phyloP scores from a whole-genome alignment of 441 rosid species.

The Erysimum pusillum region DNA sequence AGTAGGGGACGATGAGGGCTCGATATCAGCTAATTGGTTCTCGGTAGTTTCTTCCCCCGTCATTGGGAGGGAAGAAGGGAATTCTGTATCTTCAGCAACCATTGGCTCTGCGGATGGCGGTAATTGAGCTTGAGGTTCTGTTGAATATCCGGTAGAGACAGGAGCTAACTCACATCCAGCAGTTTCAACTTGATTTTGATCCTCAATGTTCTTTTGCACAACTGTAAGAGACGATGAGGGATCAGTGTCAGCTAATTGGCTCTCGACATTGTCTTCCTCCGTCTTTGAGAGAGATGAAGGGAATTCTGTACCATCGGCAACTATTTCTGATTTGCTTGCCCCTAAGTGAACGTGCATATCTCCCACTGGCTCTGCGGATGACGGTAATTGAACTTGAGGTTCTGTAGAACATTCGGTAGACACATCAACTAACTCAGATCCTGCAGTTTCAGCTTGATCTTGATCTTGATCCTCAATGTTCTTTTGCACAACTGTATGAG shows the following conservation, averaged over 20 bases:
- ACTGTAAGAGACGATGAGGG: conserved; percentile 3
- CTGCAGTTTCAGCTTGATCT: conserved; percentile 31
- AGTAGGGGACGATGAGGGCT: conserved; percentile 1
- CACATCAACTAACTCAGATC: conserved; percentile 6
- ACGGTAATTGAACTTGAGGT: conserved; percentile 6
- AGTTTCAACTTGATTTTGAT: conserved; percentile 7
- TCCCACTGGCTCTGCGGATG: conserved; percentile 6
- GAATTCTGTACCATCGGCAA: conserved; percentile 5
- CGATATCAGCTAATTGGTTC: background rate
- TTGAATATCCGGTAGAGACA: background rate
- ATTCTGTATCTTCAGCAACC: conserved; percentile 16
- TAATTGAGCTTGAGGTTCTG: conserved; percentile 22
- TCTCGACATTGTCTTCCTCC: conserved; percentile 18
- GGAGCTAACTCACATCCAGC: conserved; percentile 17
- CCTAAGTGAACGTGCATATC: background rate
- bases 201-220: background rate
- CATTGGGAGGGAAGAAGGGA: conserved; percentile 18
- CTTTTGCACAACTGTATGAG: conserved; percentile 7
- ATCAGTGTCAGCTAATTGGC: background rate
- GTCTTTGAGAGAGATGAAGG: conserved; percentile 15
- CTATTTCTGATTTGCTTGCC: background rate
- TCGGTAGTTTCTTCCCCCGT: conserved; percentile 8
- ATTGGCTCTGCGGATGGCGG: background rate
- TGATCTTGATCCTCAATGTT: background rate
- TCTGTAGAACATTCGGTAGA: conserved; percentile 20